Base-by-base conservation (phyloP, 2,329 filamentous ascomycete species). In the Teratosphaeria gauchensis region DNA sequence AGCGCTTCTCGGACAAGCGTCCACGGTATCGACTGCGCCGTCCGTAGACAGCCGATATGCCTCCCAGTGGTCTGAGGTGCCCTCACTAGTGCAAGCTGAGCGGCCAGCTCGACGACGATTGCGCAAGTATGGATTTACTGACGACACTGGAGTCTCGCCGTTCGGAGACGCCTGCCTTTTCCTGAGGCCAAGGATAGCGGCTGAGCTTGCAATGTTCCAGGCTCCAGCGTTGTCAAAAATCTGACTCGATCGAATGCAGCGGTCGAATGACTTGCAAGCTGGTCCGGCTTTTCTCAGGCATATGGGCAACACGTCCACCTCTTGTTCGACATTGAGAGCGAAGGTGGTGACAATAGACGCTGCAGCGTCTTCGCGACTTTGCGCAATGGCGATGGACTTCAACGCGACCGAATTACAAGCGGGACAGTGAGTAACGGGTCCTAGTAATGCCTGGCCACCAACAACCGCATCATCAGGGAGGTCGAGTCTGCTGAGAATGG, bases 161-260 rank as follows among this genome's bases (percentile, higher is more conserved):
- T 38, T 28, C 1, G 4, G 28, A 21, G 28, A 24, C 21, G 31
- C 52, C 16, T 53, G 51, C 12, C 76, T 77, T 62, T 73, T 81
- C 32, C 86, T 78, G 12, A 90, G 76, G 0, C 88, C 87, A 0
- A 89, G 75, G 9, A 89, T 75, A 57, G 81, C 82, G 0, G 84
- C 83, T 33, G 80, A 80, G 0, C 79, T 76, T 6, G 88, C 75
- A 1, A 82, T 75, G 61, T 85, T 82, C 87, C 87, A 90, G 0
- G 75, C 70, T 0, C 87, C 87, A 0, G 85, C 85, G 42, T 85
- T 80, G n/a, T 77, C 72, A 7, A 90, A 77, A 8, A 75, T 77
- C 53, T 81, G 79, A 46, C 74, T 78, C 2, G 77, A 71, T 63
- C 84, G 79, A 16, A 74, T 78, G 1, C 81, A 79, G 24, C 68